These are phyloP conservation scores for Serendipita sp. DNA, from an alignment of 1,284 basidiomycete genomes.

Conservation along the genomic window DNA sequence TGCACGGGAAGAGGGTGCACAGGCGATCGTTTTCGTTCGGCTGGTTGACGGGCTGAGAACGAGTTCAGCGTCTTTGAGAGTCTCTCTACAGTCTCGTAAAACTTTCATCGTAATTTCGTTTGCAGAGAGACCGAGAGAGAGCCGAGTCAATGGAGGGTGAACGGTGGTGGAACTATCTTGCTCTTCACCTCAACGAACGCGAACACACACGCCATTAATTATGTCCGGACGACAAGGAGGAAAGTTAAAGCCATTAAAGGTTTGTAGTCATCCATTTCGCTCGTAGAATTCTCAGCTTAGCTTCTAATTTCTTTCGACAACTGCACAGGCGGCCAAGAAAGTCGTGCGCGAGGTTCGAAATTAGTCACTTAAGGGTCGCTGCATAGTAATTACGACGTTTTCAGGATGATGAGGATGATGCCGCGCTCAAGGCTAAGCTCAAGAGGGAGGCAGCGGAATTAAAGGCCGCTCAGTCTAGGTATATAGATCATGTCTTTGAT, in stretches of 20 bases:
- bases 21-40: too few relatives aligned
- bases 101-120: too few relatives aligned
- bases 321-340: neutral
- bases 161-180: too few relatives aligned
- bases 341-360: neutral
- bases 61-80: too few relatives aligned
- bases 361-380: neutral
- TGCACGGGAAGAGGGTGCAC: too few relatives aligned
- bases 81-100: too few relatives aligned
- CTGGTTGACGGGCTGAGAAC: too few relatives aligned
- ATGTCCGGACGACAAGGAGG: constrained; percentile 5
- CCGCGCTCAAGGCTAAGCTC: neutral
- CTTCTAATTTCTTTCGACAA: neutral
- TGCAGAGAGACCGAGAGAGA: too few relatives aligned
- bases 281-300: too few relatives aligned
- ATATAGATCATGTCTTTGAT: neutral
- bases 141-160: too few relatives aligned
- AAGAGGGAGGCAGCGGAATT: constrained; percentile 3
- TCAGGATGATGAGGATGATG: neutral
- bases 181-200: too few relatives aligned
- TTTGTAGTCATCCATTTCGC: neutral
- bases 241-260: constrained; percentile 5
- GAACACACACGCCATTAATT: too few relatives aligned
- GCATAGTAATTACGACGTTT: neutral
- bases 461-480: neutral